Conservation (phyloP, 208 protist species). For the Naegleria fowleri region DNA sequence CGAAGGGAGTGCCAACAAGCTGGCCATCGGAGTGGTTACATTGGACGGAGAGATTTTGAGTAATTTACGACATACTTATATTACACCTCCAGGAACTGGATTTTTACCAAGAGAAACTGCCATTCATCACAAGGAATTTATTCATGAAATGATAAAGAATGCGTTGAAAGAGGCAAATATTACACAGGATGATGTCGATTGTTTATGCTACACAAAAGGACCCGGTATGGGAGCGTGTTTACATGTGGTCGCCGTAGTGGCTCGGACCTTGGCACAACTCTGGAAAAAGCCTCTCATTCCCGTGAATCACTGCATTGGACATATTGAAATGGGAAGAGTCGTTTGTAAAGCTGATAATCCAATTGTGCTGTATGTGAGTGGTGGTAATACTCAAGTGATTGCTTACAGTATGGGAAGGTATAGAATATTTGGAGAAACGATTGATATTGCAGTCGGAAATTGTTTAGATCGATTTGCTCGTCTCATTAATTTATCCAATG, state of each 20-base stretch:
- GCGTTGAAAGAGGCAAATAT: conserved; percentile 81
- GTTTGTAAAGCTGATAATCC: conserved; percentile 89
- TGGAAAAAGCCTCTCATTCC: conserved; percentile 86
- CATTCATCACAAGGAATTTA: conserved; percentile 84
- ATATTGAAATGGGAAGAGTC: conserved; percentile 99
- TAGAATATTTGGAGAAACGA: conserved; percentile 99
- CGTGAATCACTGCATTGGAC: conserved; percentile 99
- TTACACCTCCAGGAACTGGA: conserved; percentile 92
- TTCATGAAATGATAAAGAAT: conserved; percentile 72
- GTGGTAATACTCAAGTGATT: conserved; percentile 99
- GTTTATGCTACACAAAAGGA: conserved; percentile 95
- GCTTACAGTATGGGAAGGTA: conserved; percentile 87
- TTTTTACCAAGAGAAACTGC: conserved; percentile 97
- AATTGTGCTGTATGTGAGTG: conserved; percentile 97
- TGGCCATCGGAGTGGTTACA: conserved; percentile 94
- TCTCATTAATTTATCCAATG: conserved; percentile 92
- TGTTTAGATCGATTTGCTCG: conserved; percentile 94
- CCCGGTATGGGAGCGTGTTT: conserved; percentile 94
- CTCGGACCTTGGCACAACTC: conserved; percentile 66
- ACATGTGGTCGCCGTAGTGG: conserved; percentile 65
- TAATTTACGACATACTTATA: conserved; percentile 95
- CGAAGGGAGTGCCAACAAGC: conserved; percentile 34
- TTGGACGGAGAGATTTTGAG: conserved; percentile 83
- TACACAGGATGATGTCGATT: conserved; percentile 67
- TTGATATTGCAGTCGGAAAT: conserved; percentile 99